A percentile compares a stretch with the other conserved stretches of the same genome.
These are phyloP conservation scores for Coelastrella sp. DNA, from an alignment of 139 green algal species.

Conservation along the genomic window DNA sequence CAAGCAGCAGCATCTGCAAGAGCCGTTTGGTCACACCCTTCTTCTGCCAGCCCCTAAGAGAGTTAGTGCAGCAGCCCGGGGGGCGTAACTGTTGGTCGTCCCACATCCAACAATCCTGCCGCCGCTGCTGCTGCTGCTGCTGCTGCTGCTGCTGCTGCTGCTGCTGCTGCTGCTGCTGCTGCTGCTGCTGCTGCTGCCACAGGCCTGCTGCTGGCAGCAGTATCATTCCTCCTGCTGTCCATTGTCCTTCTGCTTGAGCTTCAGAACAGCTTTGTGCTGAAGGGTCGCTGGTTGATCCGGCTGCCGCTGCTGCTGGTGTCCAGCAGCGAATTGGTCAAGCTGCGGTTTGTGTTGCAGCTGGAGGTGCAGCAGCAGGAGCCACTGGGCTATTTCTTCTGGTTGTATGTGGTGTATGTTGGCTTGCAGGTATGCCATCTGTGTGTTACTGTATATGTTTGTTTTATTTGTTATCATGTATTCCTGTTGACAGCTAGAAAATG, in stretches of 20 bases:
- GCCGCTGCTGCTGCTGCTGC: neutral
- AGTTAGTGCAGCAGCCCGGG: no score
- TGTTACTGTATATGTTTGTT: no score
- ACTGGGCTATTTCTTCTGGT: constrained; percentile 46
- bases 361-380: neutral
- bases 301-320: constrained; percentile 36
- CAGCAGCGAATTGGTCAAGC: constrained; percentile 26
- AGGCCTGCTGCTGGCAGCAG: constrained; percentile 25
- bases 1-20: no score
- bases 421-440: neutral
- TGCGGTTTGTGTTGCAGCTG: constrained; percentile 39
- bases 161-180: neutral
- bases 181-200: neutral
- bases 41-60: no score
- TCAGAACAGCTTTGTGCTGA: neutral
- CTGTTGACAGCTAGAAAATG: neutral
- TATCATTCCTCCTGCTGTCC: constrained; percentile 23
- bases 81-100: no score
- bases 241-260: neutral
- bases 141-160: neutral
- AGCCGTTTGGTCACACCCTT: no score
- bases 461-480: no score
- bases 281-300: constrained; percentile 6
- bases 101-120: no score
- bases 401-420: constrained; percentile 25